Percentiles rank a stretch among this genome's conserved stretches.
These are phyloP conservation scores for Venturia effusa DNA, from an alignment of 2,329 filamentous ascomycete genomes.

Conservation along the genomic window DNA sequence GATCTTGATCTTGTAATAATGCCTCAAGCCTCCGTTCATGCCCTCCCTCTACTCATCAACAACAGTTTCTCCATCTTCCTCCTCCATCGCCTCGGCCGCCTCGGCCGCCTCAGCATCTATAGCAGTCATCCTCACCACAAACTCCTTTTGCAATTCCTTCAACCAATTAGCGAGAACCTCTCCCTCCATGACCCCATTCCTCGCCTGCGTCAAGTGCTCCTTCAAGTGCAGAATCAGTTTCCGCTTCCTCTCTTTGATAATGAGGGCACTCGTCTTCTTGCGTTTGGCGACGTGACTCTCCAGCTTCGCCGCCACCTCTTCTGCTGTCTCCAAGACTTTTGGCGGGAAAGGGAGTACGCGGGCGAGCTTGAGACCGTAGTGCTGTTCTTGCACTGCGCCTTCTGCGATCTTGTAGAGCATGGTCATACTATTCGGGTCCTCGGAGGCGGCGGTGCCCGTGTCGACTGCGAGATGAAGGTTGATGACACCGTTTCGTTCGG, in stretches of 20 bases:
- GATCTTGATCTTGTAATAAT: too few species aligned
- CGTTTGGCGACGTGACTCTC: conserved; percentile 46
- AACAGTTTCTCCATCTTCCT: not conserved
- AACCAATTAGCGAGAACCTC: conserved; percentile 54
- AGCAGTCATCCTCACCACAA: conserved; percentile 57
- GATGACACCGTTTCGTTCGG: conserved; percentile 65
- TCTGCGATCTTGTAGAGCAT: conserved; percentile 81
- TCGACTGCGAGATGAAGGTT: conserved; percentile 74
- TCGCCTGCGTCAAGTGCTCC: conserved; percentile 61
- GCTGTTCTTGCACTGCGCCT: conserved; percentile 57
- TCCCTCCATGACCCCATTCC: conserved; percentile 53
- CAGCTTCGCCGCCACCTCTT: conserved; percentile 53
- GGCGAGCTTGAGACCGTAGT: conserved; percentile 80
- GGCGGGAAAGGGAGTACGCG: conserved; percentile 62
- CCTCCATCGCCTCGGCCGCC: conserved; percentile 1
- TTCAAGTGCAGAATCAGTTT: conserved; percentile 64
- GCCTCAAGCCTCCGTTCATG: not conserved
- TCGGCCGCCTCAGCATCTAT: conserved; percentile 36
- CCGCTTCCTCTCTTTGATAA: conserved; percentile 51
- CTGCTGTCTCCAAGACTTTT: conserved; percentile 56
- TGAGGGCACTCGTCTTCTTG: conserved; percentile 47
- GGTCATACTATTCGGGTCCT: conserved; percentile 42
- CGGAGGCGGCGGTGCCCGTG: conserved; percentile 18
- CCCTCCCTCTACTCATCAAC: not conserved
- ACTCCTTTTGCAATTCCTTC: conserved; percentile 59